Evolutionary conservation across 164 flowering plant genomes (phyloP).

Genomic region (Stephania cephalantha): DNA sequence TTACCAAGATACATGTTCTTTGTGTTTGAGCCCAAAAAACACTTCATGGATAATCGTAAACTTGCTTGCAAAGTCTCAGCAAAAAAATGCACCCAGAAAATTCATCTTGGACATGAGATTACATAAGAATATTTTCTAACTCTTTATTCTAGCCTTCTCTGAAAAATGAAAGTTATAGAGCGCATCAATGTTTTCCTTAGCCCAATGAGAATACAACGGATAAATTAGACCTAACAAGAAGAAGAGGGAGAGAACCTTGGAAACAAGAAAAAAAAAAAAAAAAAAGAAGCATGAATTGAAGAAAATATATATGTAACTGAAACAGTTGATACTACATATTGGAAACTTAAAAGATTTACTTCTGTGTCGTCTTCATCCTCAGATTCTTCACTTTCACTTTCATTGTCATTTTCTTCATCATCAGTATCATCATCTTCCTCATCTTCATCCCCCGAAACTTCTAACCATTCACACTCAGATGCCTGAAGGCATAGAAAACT

Average conservation of each 20-base stretch:
- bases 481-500: conserved; percentile 36
- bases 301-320: background rate
- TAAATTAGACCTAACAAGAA: background rate
- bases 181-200: background rate
- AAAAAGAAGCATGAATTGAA: background rate
- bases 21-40: background rate
- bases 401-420: conserved; percentile 33
- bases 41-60: background rate
- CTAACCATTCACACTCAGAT: conserved; percentile 91
- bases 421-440: conserved; percentile 59
- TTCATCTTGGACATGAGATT: background rate
- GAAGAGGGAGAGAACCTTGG: background rate
- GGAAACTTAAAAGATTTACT: conserved; percentile 28
- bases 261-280: background rate
- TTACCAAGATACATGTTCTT: background rate
- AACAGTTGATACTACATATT: background rate
- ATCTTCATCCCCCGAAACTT: conserved; percentile 81
- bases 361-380: conserved; percentile 51
- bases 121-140: background rate
- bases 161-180: background rate
- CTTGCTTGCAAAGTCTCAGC: background rate
- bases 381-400: conserved; percentile 47
- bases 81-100: background rate
- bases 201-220: too few species aligned
- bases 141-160: background rate